Evolutionary conservation across 2,329 filamentous ascomycete species (phyloP).

Genomic region (Claviceps pazoutovae): DNA sequence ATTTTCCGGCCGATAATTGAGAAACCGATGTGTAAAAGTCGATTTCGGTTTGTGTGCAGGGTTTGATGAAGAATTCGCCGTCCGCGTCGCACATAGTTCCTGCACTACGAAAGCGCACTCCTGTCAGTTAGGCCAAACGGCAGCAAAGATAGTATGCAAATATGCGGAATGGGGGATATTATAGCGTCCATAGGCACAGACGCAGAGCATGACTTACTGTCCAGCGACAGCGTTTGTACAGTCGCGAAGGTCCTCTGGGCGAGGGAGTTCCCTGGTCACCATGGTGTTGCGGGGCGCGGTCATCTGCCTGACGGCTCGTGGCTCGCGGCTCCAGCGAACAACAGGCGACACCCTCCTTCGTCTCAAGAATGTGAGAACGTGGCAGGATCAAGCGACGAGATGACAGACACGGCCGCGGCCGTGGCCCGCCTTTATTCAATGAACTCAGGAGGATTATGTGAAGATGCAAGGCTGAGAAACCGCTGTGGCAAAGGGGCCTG

Average conservation of each 20-base stretch:
- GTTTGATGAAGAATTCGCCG: slow-evolving; percentile 84
- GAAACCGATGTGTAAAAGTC: slow-evolving; percentile 52
- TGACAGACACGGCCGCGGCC: not conserved
- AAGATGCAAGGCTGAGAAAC: not conserved
- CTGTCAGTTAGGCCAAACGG: not conserved
- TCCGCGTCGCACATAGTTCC: slow-evolving; percentile 76
- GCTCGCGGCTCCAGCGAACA: not conserved
- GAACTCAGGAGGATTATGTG: not conserved
- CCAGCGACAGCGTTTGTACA: slow-evolving; percentile 70
- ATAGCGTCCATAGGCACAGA: not conserved
- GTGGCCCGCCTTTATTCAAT: not conserved
- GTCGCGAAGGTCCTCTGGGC: slow-evolving; percentile 46
- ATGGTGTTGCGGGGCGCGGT: slow-evolving; percentile 9
- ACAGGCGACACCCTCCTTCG: not conserved
- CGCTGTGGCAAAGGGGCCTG: not conserved
- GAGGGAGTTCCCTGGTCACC: slow-evolving; percentile 31
- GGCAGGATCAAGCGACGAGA: not conserved
- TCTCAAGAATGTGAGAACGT: not conserved
- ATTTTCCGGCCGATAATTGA: slow-evolving; percentile 48
- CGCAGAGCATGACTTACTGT: slow-evolving; percentile 47
- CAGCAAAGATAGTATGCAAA: not conserved
- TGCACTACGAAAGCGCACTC: slow-evolving; percentile 42
- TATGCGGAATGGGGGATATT: not conserved
- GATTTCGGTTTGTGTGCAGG: slow-evolving; percentile 75
- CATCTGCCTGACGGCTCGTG: not conserved